A percentile compares a stretch with the other conserved stretches of the same genome.
phyloP scores from a whole-genome alignment of 495 filamentous ascomycete genomes.

The Xylaria grammica region DNA sequence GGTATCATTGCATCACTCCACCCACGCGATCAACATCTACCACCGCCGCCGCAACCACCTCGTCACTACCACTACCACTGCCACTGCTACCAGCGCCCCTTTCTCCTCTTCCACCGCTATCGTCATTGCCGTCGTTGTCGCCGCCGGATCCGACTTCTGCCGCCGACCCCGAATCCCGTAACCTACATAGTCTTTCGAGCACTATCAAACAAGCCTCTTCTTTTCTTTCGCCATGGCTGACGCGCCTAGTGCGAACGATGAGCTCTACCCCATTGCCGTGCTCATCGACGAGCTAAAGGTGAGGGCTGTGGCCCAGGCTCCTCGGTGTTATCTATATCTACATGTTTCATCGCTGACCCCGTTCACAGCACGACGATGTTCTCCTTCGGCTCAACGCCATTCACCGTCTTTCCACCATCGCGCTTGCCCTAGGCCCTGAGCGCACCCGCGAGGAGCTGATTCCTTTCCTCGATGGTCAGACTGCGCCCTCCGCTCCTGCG shows the following conservation, averaged over 20 bases:
- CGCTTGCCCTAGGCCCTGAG: slow-evolving; percentile 91
- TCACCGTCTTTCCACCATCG: slow-evolving; percentile 96
- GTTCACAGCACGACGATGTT: slow-evolving; percentile 89
- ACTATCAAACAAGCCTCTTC: slow-evolving; percentile 7
- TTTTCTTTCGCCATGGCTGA: slow-evolving; percentile 57
- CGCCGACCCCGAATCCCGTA: slow-evolving; percentile 3
- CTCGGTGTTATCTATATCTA: background rate
- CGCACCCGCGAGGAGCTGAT: slow-evolving; percentile 97
- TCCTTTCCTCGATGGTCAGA: slow-evolving; percentile 93
- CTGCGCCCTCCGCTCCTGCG: slow-evolving; percentile 12
- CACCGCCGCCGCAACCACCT: no score
- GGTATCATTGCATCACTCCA: slow-evolving; percentile 27
- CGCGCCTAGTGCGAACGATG: slow-evolving; percentile 73
- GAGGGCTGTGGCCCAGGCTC: slow-evolving; percentile 32
- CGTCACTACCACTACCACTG: slow-evolving; percentile 8
- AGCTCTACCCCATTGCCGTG: slow-evolving; percentile 98
- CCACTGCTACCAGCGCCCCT: background rate
- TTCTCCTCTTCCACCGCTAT: background rate
- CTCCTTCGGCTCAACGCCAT: slow-evolving; percentile 97
- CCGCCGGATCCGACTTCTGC: background rate
- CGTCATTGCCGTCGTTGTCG: slow-evolving; percentile 5
- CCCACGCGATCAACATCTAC: slow-evolving; percentile 27
- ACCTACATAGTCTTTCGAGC: slow-evolving; percentile 1
- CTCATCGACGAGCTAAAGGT: slow-evolving; percentile 99
- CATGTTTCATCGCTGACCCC: slow-evolving; percentile 25